Evolutionary conservation across 345 rosid genomes (phyloP), one percentile per base, ranked within the genome.

Genomic region (Eucalyptus cloeziana): DNA sequence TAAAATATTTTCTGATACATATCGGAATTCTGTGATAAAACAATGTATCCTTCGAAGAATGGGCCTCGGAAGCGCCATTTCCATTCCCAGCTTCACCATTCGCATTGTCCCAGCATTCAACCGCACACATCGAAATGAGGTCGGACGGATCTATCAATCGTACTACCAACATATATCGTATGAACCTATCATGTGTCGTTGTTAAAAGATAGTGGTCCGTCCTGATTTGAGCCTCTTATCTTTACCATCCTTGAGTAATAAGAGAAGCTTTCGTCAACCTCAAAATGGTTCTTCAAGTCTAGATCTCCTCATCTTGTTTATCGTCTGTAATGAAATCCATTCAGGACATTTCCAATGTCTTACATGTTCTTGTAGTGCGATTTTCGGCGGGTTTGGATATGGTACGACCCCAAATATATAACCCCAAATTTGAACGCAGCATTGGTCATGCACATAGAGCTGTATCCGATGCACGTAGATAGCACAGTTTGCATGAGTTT

Each of bases 381-480:
- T 37, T 37, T 71, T 19, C 27, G 5, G 83, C 27, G 13, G 83
- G 45, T 37, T 37, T 13, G 14, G 83, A 71, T 11, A 71, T 21
- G 45, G 83, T 10, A 21, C 1, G 24, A 37, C 44, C 80, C 24
- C 10, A 22, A 8, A 9, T 33, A 37, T 37, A 37, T 37, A 43
- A 37, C 44, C 81, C 24, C 11, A 22, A 8, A 10, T 37, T 37
- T 21, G 45, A 37, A 10, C 27, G 45, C 0, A 2, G 25, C 45
- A 19, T 71, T 21, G 4, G 13, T 0, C 4, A 19, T 8, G 13
- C 0, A 22, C 13, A 19, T 0, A 9, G 25, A 71, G 8, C 44
- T 19, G 33, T 71, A 71, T 40, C 24, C 1, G 0, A 33, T 69
- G 13, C 80, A 3, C 7, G 0, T 0, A 0, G 25, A 33, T 17